phyloP scores from a whole-genome alignment of 2,329 filamentous ascomycete species.

The Penicillium paneum region DNA sequence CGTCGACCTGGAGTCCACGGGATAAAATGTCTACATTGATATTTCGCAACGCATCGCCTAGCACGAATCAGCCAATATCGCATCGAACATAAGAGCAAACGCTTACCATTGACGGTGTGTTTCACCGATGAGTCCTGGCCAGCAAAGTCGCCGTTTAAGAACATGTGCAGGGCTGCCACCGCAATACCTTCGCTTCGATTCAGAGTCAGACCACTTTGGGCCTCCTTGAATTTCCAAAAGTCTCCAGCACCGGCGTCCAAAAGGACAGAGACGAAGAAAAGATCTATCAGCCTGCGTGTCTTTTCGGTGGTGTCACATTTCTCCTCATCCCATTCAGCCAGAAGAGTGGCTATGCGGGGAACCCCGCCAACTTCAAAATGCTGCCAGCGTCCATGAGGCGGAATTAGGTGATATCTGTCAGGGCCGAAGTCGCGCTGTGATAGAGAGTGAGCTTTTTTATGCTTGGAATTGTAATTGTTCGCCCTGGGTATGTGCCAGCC shows the following conservation, averaged over 20 bases:
- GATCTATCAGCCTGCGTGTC: slow-evolving; percentile 56
- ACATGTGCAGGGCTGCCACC: slow-evolving; percentile 52
- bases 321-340: slow-evolving; percentile 46
- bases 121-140: slow-evolving; percentile 11
- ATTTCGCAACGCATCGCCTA: slow-evolving; percentile 34
- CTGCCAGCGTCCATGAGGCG: slow-evolving; percentile 59
- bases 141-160: slow-evolving; percentile 43
- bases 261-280: slow-evolving; percentile 61
- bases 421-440: slow-evolving; percentile 52
- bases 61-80: not conserved
- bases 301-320: slow-evolving; percentile 47
- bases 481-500: not conserved
- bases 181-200: slow-evolving; percentile 53
- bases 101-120: slow-evolving; percentile 38
- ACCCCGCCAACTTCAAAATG: slow-evolving; percentile 60
- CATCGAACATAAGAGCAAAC: not conserved
- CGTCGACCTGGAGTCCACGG: slow-evolving; percentile 46
- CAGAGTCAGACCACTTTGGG: slow-evolving; percentile 29
- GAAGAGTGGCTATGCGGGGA: slow-evolving; percentile 48
- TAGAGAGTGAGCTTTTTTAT: not conserved
- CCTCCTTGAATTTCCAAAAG: slow-evolving; percentile 48
- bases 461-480: not conserved
- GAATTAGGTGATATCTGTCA: slow-evolving; percentile 48
- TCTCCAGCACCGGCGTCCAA: slow-evolving; percentile 56
- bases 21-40: slow-evolving; percentile 36